phyloP scores from a whole-genome alignment of 2,329 filamentous ascomycete species.

The Phaeosphaeriaceae sp. region DNA sequence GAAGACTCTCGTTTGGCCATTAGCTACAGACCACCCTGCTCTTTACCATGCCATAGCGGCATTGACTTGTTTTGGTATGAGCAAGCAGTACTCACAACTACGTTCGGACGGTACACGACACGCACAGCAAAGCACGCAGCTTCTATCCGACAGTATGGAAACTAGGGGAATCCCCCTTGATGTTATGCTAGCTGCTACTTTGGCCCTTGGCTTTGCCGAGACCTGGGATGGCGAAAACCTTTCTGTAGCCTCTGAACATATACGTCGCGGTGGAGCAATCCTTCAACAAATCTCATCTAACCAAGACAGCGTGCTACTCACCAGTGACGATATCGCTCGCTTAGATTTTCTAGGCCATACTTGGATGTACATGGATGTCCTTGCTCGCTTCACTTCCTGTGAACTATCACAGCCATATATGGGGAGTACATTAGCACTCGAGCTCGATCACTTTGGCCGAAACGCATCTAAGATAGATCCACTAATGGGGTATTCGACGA shows the following conservation, averaged over 20 bases:
- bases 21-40: constrained; percentile 66
- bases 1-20: constrained; percentile 71
- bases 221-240: constrained; percentile 69
- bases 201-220: constrained; percentile 70
- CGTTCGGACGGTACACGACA: constrained; percentile 67
- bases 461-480: constrained; percentile 60
- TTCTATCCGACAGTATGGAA: constrained; percentile 58
- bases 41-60: constrained; percentile 70
- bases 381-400: constrained; percentile 69
- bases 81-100: constrained; percentile 61
- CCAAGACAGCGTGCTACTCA: constrained; percentile 44
- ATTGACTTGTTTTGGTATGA: constrained; percentile 70
- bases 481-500: constrained; percentile 70
- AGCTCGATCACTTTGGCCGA: constrained; percentile 8
- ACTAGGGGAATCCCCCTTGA: constrained; percentile 66
- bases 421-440: constrained; percentile 37
- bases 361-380: constrained; percentile 75
- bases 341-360: constrained; percentile 71
- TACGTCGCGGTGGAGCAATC: constrained; percentile 67
- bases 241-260: constrained; percentile 68
- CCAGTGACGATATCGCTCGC: constrained; percentile 48
- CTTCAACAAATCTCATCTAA: constrained; percentile 63
- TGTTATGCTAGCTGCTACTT: constrained; percentile 68
- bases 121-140: constrained; percentile 65
- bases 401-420: constrained; percentile 61